Percentiles rank a stretch among this genome's conserved stretches.
phyloP scores from a whole-genome alignment of 2,329 filamentous ascomycete species.

The Fusarium sarcochroum region DNA sequence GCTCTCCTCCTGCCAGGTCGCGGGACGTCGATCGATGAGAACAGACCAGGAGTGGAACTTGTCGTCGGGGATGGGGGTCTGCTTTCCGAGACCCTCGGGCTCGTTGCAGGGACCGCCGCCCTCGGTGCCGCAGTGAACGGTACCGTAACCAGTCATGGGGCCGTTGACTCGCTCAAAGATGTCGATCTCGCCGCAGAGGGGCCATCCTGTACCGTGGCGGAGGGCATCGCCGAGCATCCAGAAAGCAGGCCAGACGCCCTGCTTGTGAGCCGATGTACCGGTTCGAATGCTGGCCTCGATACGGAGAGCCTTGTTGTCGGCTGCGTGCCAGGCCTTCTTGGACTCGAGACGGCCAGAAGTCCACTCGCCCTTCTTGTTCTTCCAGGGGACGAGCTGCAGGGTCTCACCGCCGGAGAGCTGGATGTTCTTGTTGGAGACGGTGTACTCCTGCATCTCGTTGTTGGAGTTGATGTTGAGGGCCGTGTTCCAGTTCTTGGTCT shows the following conservation, averaged over 20 bases:
- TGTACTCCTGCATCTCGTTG: slow-evolving; percentile 65
- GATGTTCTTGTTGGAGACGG: slow-evolving; percentile 59
- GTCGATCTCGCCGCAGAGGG: slow-evolving; percentile 65
- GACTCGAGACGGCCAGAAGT: slow-evolving; percentile 66
- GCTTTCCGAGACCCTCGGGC: slow-evolving; percentile 56
- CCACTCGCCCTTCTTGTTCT: slow-evolving; percentile 58
- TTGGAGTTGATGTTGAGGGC: slow-evolving; percentile 62
- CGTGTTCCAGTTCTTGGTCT: slow-evolving; percentile 61
- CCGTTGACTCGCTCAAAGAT: slow-evolving; percentile 66
- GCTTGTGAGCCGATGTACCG: slow-evolving; percentile 58
- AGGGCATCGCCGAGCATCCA: slow-evolving; percentile 66
- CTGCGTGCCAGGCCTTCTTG: slow-evolving; percentile 61
- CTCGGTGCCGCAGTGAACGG: slow-evolving; percentile 61
- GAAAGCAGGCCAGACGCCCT: slow-evolving; percentile 68
- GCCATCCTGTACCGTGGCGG: slow-evolving; percentile 62
- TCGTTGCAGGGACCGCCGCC: slow-evolving; percentile 65
- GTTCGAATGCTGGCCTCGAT: slow-evolving; percentile 63
- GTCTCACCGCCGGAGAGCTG: slow-evolving; percentile 66
- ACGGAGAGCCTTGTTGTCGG: slow-evolving; percentile 57
- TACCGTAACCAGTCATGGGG: slow-evolving; percentile 60
- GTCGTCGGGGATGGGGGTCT: slow-evolving; percentile 59
- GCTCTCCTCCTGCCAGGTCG: slow-evolving; percentile 61
- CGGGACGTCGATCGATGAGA: slow-evolving; percentile 60
- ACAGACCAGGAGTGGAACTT: slow-evolving; percentile 65
- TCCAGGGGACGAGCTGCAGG: slow-evolving; percentile 65